Evolutionary conservation across 2,329 filamentous ascomycete genomes (phyloP).

Genomic region (Cladosporium sp.): DNA sequence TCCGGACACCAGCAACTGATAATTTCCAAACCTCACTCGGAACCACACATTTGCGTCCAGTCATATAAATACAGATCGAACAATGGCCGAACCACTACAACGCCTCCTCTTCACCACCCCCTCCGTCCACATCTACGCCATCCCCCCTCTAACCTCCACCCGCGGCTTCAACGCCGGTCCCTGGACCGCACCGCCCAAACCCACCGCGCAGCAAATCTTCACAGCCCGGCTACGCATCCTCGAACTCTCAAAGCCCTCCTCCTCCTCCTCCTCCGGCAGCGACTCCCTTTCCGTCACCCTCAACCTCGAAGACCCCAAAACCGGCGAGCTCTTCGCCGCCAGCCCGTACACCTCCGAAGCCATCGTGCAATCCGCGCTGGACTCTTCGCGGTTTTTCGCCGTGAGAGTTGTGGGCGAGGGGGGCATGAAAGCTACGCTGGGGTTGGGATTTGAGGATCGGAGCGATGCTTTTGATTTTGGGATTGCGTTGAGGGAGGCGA

Average conservation of each 20-base stretch:
- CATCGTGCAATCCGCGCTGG: conserved; percentile 74
- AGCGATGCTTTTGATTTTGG: conserved; percentile 84
- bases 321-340: conserved; percentile 77
- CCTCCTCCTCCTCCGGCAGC: conserved; percentile 52
- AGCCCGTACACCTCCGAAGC: conserved; percentile 69
- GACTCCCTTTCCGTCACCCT: conserved; percentile 57
- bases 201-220: conserved; percentile 74
- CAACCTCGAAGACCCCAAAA: conserved; percentile 73
- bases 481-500: conserved; percentile 75
- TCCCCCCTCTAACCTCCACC: conserved; percentile 75
- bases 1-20: neutral
- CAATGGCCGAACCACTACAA: conserved; percentile 10
- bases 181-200: conserved; percentile 70
- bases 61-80: no score
- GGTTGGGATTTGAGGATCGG: conserved; percentile 84
- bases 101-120: conserved; percentile 76
- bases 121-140: conserved; percentile 81
- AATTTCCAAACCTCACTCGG: no score
- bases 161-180: conserved; percentile 75
- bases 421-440: conserved; percentile 74
- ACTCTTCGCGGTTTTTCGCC: conserved; percentile 83
- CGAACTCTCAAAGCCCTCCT: conserved; percentile 33
- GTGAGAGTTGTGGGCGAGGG: conserved; percentile 74
- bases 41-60: no score
- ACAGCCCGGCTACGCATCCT: conserved; percentile 70